Conservation (phyloP, 331 rosid genomes). For the Erythrophleum ivorense region DNA sequence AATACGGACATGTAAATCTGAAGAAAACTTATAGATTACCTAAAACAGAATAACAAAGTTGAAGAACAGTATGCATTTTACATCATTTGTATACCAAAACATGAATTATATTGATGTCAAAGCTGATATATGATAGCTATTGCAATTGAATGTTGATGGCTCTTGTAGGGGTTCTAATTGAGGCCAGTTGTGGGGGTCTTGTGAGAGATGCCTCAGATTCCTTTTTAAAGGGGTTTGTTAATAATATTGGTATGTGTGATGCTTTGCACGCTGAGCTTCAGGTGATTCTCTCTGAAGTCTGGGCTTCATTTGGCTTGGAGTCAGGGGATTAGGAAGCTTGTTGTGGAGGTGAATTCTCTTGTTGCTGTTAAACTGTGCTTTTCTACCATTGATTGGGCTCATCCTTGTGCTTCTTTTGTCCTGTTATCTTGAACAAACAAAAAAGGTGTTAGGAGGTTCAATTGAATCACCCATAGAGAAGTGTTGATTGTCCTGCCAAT, state of each 20-base stretch:
- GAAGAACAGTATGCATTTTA: background rate
- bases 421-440: no score
- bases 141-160: background rate
- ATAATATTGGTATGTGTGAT: background rate
- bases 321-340: background rate
- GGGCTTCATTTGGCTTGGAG: background rate
- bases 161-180: background rate
- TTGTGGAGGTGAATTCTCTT: background rate
- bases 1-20: background rate
- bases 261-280: background rate
- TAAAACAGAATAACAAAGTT: background rate
- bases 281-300: background rate
- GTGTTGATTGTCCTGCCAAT: background rate
- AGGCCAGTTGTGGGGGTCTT: background rate
- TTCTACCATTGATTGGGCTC: background rate
- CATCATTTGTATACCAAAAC: background rate
- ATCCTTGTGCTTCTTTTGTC: background rate
- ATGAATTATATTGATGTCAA: background rate
- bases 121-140: background rate
- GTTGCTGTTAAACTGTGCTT: background rate
- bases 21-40: background rate
- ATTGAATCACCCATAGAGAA: background rate
- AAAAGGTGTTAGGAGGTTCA: background rate
- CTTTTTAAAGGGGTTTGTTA: background rate
- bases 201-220: background rate